Evolutionary conservation across 202 grass and related monocot species (phyloP).

Genomic region (Schoenoplectus tabernaemontani): DNA sequence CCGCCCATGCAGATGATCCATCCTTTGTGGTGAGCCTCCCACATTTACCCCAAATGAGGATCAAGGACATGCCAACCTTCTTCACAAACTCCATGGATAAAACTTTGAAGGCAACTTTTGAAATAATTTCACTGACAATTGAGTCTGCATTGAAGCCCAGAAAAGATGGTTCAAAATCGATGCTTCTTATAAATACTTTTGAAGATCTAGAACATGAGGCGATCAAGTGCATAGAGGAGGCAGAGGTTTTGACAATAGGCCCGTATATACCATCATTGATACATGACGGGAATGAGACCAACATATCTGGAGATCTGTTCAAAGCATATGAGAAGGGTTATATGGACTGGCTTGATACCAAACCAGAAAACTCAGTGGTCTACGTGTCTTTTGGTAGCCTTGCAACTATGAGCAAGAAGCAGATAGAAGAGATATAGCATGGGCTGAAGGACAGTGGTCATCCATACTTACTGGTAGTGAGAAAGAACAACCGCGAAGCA

Average conservation of each 20-base stretch:
- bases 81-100: background rate
- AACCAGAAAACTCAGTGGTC: constrained; percentile 42
- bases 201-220: constrained; percentile 32
- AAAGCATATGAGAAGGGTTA: constrained; percentile 26
- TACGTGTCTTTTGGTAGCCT: constrained; percentile 70
- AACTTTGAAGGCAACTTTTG: background rate
- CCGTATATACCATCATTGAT: constrained; percentile 9
- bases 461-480: constrained; percentile 34
- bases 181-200: constrained; percentile 41
- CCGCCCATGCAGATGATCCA: constrained; percentile 9
- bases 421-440: constrained; percentile 33
- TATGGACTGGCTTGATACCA: constrained; percentile 47
- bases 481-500: constrained; percentile 24
- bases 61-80: constrained; percentile 30
- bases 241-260: constrained; percentile 26
- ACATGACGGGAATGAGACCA: background rate
- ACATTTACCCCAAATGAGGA: constrained; percentile 23
- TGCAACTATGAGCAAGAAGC: constrained; percentile 27
- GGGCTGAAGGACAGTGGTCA: constrained; percentile 31
- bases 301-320: constrained; percentile 10
- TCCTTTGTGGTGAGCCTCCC: constrained; percentile 26
- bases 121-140: background rate
- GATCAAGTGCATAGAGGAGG: constrained; percentile 20
- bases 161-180: constrained; percentile 6
- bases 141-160: constrained; percentile 11